phyloP scores from a whole-genome alignment of 2,329 filamentous ascomycete genomes.

The Xylaria digitata region DNA sequence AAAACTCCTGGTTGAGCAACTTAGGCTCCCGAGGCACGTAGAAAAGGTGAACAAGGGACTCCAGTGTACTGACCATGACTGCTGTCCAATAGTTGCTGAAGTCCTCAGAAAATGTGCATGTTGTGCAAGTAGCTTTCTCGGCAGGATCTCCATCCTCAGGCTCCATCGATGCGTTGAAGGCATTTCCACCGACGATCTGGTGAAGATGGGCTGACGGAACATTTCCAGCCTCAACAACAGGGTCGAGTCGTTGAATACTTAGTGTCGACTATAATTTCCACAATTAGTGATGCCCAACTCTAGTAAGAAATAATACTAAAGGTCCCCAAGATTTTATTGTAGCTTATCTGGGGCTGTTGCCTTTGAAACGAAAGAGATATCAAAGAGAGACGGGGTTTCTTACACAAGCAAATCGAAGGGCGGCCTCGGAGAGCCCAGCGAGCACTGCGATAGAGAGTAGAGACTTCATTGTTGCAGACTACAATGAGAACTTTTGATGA shows the following conservation, averaged over 20 bases:
- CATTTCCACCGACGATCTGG: constrained; percentile 50
- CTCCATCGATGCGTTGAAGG: constrained; percentile 49
- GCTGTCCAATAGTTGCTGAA: constrained; percentile 50
- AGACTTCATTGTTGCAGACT: constrained; percentile 45
- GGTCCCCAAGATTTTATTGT: not conserved
- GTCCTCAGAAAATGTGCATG: constrained; percentile 49
- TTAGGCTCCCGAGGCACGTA: too few species aligned
- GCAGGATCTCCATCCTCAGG: constrained; percentile 44
- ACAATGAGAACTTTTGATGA: constrained; percentile 24
- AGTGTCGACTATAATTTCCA: constrained; percentile 34
- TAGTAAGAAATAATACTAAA: not conserved
- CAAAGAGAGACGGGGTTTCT: not conserved
- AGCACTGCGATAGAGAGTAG: constrained; percentile 41
- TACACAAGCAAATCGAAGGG: constrained; percentile 49
- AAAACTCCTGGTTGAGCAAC: too few species aligned
- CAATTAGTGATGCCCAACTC: not conserved
- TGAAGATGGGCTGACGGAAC: constrained; percentile 48
- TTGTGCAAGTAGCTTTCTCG: constrained; percentile 46
- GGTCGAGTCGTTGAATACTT: constrained; percentile 49
- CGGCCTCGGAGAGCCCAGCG: constrained; percentile 47
- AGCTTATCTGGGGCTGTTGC: not conserved
- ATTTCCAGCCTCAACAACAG: constrained; percentile 48
- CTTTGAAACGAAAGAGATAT: not conserved
- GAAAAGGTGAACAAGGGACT: too few species aligned
- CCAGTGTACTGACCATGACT: constrained; percentile 28